Evolutionary conservation across 495 filamentous ascomycete genomes (phyloP).

Genomic region (Lentithecium fluviatile): DNA sequence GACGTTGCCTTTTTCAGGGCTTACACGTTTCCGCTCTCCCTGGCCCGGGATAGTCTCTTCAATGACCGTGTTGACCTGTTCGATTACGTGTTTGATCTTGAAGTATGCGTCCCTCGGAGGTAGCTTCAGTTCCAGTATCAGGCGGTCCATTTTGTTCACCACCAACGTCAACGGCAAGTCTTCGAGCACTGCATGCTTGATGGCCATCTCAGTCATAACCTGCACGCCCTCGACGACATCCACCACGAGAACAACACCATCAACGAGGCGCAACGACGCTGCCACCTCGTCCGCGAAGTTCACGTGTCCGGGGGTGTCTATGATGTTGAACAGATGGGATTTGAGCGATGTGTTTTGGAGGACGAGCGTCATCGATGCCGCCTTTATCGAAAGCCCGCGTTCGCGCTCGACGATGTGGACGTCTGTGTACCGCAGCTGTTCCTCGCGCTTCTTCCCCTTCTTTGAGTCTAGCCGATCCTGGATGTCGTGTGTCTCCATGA

Average conservation of each 20-base stretch:
- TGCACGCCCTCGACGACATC: conserved; percentile 99
- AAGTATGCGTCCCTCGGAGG: conserved; percentile 96
- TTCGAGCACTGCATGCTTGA: conserved; percentile 90
- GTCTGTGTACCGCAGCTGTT: conserved; percentile 93
- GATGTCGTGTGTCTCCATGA: conserved; percentile 89
- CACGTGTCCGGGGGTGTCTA: conserved; percentile 96
- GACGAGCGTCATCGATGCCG: conserved; percentile 91
- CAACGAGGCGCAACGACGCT: conserved; percentile 77
- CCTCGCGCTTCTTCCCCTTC: conserved; percentile 77
- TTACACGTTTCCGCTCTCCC: conserved; percentile 76
- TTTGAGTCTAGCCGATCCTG: conserved; percentile 72
- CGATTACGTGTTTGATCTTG: conserved; percentile 96
- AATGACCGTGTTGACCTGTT: conserved; percentile 95
- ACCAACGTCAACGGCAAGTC: conserved; percentile 85
- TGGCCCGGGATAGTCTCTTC: conserved; percentile 81
- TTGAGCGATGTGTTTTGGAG: conserved; percentile 85
- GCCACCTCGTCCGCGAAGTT: conserved; percentile 98
- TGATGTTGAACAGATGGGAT: conserved; percentile 91
- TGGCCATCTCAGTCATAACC: conserved; percentile 92
- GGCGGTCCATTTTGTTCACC: conserved; percentile 94
- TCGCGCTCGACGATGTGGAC: conserved; percentile 84
- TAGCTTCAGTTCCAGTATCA: conserved; percentile 92
- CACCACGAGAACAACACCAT: conserved; percentile 89
- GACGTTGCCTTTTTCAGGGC: conserved; percentile 96
- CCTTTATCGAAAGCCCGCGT: conserved; percentile 88